These are phyloP conservation scores for Ogataea glucozyma DNA, from an alignment of 805 yeast genomes.

Conservation along the genomic window DNA sequence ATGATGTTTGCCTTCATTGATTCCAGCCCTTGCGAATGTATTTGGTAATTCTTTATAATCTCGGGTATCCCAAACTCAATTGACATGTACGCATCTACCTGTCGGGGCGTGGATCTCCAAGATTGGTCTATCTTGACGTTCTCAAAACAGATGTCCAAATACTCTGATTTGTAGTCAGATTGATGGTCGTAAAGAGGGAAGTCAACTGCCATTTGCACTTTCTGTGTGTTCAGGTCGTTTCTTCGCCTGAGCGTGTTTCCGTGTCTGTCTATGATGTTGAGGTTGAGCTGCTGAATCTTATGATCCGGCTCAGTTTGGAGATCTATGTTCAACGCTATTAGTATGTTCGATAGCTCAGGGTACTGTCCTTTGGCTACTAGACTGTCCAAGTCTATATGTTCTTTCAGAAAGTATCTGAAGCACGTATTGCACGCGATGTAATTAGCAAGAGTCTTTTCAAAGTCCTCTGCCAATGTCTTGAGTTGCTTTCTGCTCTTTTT, in stretches of 20 bases:
- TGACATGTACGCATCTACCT: slow-evolving; percentile 21
- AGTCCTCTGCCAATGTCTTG: slow-evolving; percentile 10
- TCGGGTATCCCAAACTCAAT: slow-evolving; percentile 31
- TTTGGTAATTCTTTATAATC: slow-evolving; percentile 25
- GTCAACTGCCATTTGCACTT: slow-evolving; percentile 25
- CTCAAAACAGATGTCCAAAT: slow-evolving; percentile 36
- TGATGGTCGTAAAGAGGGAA: slow-evolving; percentile 22
- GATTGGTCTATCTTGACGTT: slow-evolving; percentile 32
- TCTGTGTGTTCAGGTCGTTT: slow-evolving; percentile 20
- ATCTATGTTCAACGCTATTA: slow-evolving; percentile 26
- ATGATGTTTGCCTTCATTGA: slow-evolving; percentile 13
- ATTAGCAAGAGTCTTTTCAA: slow-evolving; percentile 7
- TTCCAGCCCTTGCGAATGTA: slow-evolving; percentile 22
- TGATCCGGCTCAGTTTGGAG: slow-evolving; percentile 21
- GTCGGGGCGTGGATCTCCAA: slow-evolving; percentile 26
- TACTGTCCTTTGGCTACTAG: slow-evolving; percentile 1
- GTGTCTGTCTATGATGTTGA: slow-evolving; percentile 31
- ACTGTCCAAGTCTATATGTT: slow-evolving; percentile 12
- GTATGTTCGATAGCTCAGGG: slow-evolving; percentile 12
- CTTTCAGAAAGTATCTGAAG: slow-evolving; percentile 17
- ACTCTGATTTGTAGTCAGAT: slow-evolving; percentile 20
- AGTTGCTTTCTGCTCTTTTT: slow-evolving; percentile 12
- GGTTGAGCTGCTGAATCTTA: slow-evolving; percentile 27
- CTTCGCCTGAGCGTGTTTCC: slow-evolving; percentile 32
- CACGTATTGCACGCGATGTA: slow-evolving; percentile 23